Evolutionary conservation across 768 basidiomycete genomes (phyloP).

Genomic region (Strobilomyces echinocephalus): DNA sequence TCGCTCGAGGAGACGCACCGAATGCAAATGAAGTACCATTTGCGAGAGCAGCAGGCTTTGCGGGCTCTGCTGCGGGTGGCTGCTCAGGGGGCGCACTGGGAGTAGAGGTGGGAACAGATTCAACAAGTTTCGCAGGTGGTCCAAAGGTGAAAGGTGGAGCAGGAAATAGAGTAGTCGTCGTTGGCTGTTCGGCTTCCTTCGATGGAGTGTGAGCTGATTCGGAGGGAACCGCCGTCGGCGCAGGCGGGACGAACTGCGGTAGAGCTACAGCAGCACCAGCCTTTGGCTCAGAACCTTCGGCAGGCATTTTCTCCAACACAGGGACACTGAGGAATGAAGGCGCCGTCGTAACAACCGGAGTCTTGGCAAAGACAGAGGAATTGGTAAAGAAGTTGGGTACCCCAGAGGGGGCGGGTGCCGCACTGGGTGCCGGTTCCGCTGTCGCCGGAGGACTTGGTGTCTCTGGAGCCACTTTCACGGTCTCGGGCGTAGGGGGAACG

Average conservation of each 20-base stretch:
- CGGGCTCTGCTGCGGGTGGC: slow-evolving; percentile 1
- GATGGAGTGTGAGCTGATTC: slow-evolving; percentile 7
- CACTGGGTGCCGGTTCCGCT: slow-evolving; percentile 2
- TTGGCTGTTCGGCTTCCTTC: slow-evolving; percentile 18
- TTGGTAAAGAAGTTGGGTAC: slow-evolving; percentile 65
- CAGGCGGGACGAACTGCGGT: slow-evolving; percentile 8
- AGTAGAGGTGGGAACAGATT: slow-evolving; percentile 12
- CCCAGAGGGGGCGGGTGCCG: slow-evolving; percentile 15
- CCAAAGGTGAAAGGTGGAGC: slow-evolving; percentile 29
- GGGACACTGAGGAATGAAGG: slow-evolving; percentile 22
- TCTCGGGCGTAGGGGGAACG: slow-evolving; percentile 25
- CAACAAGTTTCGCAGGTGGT: slow-evolving; percentile 18
- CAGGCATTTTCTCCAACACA: slow-evolving; percentile 11
- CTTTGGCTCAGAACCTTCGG: slow-evolving; percentile 1
- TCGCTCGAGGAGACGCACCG: slow-evolving; percentile 15
- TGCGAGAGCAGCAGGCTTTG: slow-evolving; percentile 6
- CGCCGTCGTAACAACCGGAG: slow-evolving; percentile 16
- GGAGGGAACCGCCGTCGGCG: slow-evolving; percentile 6
- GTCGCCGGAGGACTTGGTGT: slow-evolving; percentile 1
- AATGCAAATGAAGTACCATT: slow-evolving; percentile 25
- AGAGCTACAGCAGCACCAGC: slow-evolving; percentile 1
- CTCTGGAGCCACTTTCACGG: slow-evolving; percentile 15
- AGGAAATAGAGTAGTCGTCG: slow-evolving; percentile 2
- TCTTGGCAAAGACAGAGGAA: slow-evolving; percentile 44
- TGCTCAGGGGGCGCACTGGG: slow-evolving; percentile 8